phyloP scores from a whole-genome alignment of 2,329 filamentous ascomycete genomes.

The Plenodomus biglobosus region DNA sequence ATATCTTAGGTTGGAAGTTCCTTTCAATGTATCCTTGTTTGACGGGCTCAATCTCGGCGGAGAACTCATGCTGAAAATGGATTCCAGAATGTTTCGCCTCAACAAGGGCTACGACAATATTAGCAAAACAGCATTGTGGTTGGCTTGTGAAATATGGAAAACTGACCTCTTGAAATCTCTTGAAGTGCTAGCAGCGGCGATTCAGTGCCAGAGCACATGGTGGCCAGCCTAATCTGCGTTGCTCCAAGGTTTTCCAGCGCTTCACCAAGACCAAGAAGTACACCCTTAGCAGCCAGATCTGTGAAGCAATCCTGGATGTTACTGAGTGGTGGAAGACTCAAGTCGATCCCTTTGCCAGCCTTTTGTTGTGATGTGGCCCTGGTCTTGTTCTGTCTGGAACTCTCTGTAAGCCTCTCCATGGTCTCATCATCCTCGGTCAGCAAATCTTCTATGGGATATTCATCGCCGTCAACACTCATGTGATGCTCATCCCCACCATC shows the following conservation, averaged over 20 bases:
- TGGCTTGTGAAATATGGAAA: no score
- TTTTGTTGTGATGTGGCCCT: background rate
- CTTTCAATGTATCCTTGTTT: slow-evolving; percentile 54
- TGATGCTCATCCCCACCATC: background rate
- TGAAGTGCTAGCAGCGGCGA: slow-evolving; percentile 68
- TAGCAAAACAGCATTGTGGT: background rate
- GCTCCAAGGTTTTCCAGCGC: slow-evolving; percentile 41
- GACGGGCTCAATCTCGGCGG: slow-evolving; percentile 50
- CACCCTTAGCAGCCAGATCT: slow-evolving; percentile 49
- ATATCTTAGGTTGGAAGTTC: slow-evolving; percentile 47
- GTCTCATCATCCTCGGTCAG: slow-evolving; percentile 2
- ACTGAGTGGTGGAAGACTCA: slow-evolving; percentile 49
- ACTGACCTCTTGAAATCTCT: slow-evolving; percentile 48
- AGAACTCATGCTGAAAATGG: slow-evolving; percentile 46
- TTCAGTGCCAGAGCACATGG: slow-evolving; percentile 79
- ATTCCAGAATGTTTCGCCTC: slow-evolving; percentile 14
- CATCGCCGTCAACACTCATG: background rate
- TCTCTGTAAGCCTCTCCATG: background rate
- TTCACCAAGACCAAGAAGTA: slow-evolving; percentile 35
- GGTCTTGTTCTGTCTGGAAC: background rate
- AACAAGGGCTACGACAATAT: slow-evolving; percentile 14
- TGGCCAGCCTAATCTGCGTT: slow-evolving; percentile 59
- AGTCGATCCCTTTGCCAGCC: slow-evolving; percentile 31
- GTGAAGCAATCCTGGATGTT: slow-evolving; percentile 54
- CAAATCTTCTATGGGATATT: background rate